Evolutionary conservation across 495 filamentous ascomycete species (phyloP).

Genomic region (Friedmanniomyces endolithicus): DNA sequence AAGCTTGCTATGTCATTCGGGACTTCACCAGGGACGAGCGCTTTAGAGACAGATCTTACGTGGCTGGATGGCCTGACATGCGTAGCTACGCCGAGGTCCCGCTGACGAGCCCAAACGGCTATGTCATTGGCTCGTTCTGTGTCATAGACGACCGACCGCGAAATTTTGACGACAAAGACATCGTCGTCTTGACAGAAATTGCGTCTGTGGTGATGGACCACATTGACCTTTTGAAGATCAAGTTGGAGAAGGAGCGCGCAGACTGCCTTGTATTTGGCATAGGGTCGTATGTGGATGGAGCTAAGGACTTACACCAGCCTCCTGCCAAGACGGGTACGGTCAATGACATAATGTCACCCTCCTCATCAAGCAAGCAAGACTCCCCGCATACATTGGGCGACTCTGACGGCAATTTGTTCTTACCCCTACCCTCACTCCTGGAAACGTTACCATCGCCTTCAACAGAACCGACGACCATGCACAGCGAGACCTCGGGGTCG

Average conservation of each 20-base stretch:
- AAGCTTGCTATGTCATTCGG: constrained; percentile 18
- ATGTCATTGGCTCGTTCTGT: constrained; percentile 11
- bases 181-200: neutral
- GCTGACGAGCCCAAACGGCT: constrained; percentile 2
- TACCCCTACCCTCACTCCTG: no score
- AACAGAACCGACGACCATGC: no score
- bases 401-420: no score
- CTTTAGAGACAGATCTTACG: constrained; percentile 24
- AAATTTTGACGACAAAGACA: neutral
- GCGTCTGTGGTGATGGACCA: constrained; percentile 2
- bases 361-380: neutral
- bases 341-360: neutral
- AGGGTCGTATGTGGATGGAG: neutral
- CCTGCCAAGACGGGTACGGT: neutral
- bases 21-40: constrained; percentile 29
- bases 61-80: neutral
- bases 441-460: no score
- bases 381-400: no score
- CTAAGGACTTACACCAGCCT: neutral
- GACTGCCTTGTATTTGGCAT: neutral
- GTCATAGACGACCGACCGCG: constrained; percentile 13
- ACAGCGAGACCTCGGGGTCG: no score
- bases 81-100: constrained; percentile 14
- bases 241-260: neutral
- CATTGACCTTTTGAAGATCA: neutral